Evolutionary conservation across 2,329 filamentous ascomycete genomes (phyloP), one percentile per base, ranked within the genome.

Genomic region (Colletotrichum sp.): DNA sequence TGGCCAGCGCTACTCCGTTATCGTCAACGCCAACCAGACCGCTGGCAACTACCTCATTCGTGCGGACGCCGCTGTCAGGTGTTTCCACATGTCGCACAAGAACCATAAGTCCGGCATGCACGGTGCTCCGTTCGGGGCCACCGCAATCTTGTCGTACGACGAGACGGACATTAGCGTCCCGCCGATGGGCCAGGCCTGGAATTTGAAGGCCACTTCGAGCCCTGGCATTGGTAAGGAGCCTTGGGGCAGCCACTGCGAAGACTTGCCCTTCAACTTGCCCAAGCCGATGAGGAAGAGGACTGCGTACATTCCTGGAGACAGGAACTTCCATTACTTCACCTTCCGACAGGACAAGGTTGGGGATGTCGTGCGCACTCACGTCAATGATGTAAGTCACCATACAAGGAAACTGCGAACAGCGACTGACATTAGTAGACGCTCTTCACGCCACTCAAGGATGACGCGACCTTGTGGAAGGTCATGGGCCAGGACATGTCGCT

Each of bases 1-100:
- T 0, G 86, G 84, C 2, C 86, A 87, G 78, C 82, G 86, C 6
- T 85, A 81, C 55, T 84, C 82, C 8, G 83, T 86, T 8, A 69
- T 86, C n/a, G 39, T 87, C 18, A 77, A 71, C 15, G 82, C 85
- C 12, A 79, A 84, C 77, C 82, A 83, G 77, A 74, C 79, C 1
- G 67, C 72, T 1, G 83, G 83, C 0, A 83, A 82, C 75, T 86
- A 86, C 74, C 78, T 80, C 52, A 82, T 87, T 59, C 82, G 84
- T 60, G 87, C 85, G 5, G 72, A 75, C 16, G 76, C 74, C 0
- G 70, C 74, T 26, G 32, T 72, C 7, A 49, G 66, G 16, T 77
- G 74, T 15, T 77, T 77, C 44, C 73, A 77, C 74, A 76, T 77
- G 69, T 72, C 74, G 16, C 69, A 66, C 60, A 76, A 73, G 74